These are phyloP conservation scores for Colletotrichum phormii DNA, from an alignment of 2,329 filamentous ascomycete genomes.

Conservation along the genomic window DNA sequence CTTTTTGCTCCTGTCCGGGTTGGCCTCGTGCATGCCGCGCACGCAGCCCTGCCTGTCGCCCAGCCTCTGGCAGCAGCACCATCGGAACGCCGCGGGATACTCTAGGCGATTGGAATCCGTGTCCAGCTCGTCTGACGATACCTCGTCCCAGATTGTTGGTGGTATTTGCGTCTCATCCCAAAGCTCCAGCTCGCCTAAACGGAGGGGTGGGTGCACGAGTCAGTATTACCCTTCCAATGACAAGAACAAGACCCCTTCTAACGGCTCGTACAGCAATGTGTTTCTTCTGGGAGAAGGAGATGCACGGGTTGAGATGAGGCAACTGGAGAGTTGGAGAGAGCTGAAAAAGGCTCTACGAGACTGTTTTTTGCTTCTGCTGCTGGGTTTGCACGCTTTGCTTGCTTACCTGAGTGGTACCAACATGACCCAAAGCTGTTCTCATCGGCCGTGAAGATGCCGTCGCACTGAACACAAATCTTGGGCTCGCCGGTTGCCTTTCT, in stretches of 20 bases:
- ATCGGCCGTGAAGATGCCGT: constrained; percentile 36
- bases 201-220: background rate
- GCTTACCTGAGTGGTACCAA: constrained; percentile 36
- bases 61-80: constrained; percentile 32
- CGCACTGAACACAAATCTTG: constrained; percentile 36
- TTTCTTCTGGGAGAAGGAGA: background rate
- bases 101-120: constrained; percentile 30
- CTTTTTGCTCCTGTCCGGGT: constrained; percentile 35
- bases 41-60: constrained; percentile 31
- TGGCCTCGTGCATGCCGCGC: constrained; percentile 33
- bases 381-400: background rate
- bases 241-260: background rate
- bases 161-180: constrained; percentile 33
- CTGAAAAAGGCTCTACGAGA: background rate
- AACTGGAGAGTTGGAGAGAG: background rate
- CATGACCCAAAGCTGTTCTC: constrained; percentile 33
- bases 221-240: constrained; percentile 1
- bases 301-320: background rate
- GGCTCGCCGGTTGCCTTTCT: constrained; percentile 30
- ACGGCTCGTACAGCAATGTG: background rate
- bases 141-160: constrained; percentile 26
- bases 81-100: constrained; percentile 36
- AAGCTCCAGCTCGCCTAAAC: constrained; percentile 34
- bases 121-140: constrained; percentile 32
- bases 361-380: background rate